phyloP scores from a whole-genome alignment of 2,329 filamentous ascomycete genomes.

The Xylaria multiplex region DNA sequence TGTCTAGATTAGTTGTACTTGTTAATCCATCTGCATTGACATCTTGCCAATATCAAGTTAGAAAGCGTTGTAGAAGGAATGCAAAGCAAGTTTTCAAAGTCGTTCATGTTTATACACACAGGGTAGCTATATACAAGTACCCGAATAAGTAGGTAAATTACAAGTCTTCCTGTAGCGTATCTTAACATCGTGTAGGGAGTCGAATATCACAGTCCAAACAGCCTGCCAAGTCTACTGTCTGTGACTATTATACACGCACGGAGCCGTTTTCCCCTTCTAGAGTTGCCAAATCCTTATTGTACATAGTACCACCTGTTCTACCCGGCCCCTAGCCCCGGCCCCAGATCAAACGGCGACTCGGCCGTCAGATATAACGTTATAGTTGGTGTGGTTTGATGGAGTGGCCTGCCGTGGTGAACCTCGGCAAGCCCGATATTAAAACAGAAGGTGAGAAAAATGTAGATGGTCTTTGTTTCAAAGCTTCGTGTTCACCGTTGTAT shows the following conservation, averaged over 20 bases:
- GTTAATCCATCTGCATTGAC: too few relatives aligned
- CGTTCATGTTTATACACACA: constrained; percentile 38
- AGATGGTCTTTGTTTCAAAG: constrained; percentile 21
- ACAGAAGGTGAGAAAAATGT: constrained; percentile 27
- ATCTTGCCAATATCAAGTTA: too few relatives aligned
- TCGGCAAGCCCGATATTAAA: constrained; percentile 34
- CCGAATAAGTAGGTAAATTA: constrained; percentile 35
- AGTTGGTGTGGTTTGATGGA: constrained; percentile 23
- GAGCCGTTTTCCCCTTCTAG: constrained; percentile 34
- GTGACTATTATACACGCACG: constrained; percentile 33
- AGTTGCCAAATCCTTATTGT: constrained; percentile 37
- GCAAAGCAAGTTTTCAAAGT: constrained; percentile 1
- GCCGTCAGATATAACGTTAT: constrained; percentile 30
- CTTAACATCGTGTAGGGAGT: constrained; percentile 25
- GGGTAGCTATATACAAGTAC: constrained; percentile 39
- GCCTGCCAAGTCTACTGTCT: constrained; percentile 28
- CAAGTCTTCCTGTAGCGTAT: constrained; percentile 31
- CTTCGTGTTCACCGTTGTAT: constrained; percentile 19
- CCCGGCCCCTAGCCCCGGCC: constrained; percentile 10
- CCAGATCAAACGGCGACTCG: constrained; percentile 24
- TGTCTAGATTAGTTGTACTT: too few relatives aligned
- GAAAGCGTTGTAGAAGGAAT: not conserved
- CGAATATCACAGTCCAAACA: constrained; percentile 24
- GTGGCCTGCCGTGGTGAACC: constrained; percentile 16
- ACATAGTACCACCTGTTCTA: constrained; percentile 33